Evolutionary conservation across 768 basidiomycete genomes (phyloP), one percentile per base, ranked within the genome.

Genomic region (Lactifluus pinguis): DNA sequence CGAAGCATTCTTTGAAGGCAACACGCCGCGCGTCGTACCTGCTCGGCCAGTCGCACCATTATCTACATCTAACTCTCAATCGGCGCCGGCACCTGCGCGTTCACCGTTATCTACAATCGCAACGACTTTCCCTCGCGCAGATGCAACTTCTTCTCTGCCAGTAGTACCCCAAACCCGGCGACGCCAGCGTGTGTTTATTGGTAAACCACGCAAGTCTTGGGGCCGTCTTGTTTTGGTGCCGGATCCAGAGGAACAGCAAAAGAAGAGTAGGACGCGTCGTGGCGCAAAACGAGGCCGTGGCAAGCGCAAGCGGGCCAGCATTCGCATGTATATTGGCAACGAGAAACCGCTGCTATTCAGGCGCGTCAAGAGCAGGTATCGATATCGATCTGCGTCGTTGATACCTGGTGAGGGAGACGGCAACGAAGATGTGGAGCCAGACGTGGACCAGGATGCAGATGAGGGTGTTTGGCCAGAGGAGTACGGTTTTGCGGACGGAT

Each of bases 131-230:
- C n/a, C 8, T 7, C 19, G 19, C 15, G 15, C 7, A 6, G 7
- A 2, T 0, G 44, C 14, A 29, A 21, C 21, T 2, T 6, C 53
- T 7, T 32, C 49, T 19, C n/a, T 42, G 19, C 21, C 57, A 19
- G 10, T 10, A 19, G 10, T 10, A n/a, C 14, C 5, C 32, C 41
- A 15, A 34, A 30, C 13, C 19, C 8, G 10, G 17, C 19, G n/a
- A 11, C 53, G 19, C 1, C 42, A 3, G 19, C 19, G 51, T 21
- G 30, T 19, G 9, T 60, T 55, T 8, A 55, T 60, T 2, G 53
- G 59, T 13, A 51, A 60, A 55, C 49, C 32, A 36, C 62, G 9
- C 21, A 49, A 49, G 47, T 10, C 56, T 8, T 62, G 61, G 61
- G 61, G 56, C 34, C 47, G 52, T 15, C 9, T 49, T 21, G 47